Base-by-base conservation (phyloP, 2,329 filamentous ascomycete species). In the Leptographium lundbergii region DNA sequence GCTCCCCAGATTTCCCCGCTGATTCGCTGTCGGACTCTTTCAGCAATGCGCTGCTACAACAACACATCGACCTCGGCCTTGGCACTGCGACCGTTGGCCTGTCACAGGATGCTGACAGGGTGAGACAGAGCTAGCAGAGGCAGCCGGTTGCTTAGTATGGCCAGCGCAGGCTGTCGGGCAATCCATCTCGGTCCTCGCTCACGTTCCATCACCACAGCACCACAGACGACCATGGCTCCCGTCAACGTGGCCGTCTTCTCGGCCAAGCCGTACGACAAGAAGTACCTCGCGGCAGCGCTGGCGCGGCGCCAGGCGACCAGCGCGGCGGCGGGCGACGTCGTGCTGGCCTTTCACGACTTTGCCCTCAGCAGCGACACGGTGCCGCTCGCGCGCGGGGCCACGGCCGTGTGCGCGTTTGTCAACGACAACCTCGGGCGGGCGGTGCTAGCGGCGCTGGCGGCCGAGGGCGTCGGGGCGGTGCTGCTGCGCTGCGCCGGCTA, bases 401-500 rank as follows among this genome's bases (percentile, higher is more conserved):
- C 77, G 50, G 84, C 83, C 59, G 75, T 88, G 55, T 87, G 84
- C 70, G 80, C 81, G 65, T 88, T 88, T 65, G 85, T 87, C 67
- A 88, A 87, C 69, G 85, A 88, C 70, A 70, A 70, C 5, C 72
- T 86, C n/a, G 24, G 71, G 75, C 57, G 74, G 6, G 66, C 71
- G 1, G 80, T 86, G 47, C 73, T 87, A 51, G 68, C 73, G 24
- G 70, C 72, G 0, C 76, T 87, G 10, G 71, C 76, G 57, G 61
- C 66, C 24, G 63, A 69, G 50, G 82, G 82, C 65, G 75, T 84
- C 52, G 75, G 75, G 54, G 81, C 80, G 57, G 74, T 87, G 62
- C 77, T 86, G 27, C 75, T 87, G 59, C 82, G 85, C 57, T 87
- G 85, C 69, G 85, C 85, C 1, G 85, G 85, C 59, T 86, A 77